Evolutionary conservation across 179 eudicot genomes (phyloP).

Genomic region (Spergularia azorica): DNA sequence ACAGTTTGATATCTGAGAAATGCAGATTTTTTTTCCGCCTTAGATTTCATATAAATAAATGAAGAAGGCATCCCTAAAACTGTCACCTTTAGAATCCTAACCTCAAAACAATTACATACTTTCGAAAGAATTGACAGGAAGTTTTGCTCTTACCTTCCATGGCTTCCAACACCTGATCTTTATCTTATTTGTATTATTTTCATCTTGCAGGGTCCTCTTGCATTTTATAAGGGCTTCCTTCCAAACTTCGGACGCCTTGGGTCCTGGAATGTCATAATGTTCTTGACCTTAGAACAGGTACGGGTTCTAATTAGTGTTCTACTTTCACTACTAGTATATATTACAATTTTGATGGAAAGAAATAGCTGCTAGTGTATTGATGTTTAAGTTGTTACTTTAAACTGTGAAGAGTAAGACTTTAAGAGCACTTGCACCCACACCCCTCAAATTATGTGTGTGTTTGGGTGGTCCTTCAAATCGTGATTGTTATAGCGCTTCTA

Average conservation of each 20-base stretch:
- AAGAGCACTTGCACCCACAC: too few relatives aligned
- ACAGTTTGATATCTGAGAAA: too few relatives aligned
- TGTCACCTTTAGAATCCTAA: too few relatives aligned
- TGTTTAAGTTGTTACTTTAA: too few relatives aligned
- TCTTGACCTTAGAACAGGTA: slow-evolving; percentile 97
- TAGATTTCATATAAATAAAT: too few relatives aligned
- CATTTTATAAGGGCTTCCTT: slow-evolving; percentile 92
- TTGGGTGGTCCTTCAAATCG: too few relatives aligned
- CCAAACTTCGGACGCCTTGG: slow-evolving; percentile 97
- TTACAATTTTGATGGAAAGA: neutral
- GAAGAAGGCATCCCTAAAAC: too few relatives aligned
- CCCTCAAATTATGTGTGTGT: too few relatives aligned
- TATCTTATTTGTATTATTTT: neutral
- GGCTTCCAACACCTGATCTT: neutral
- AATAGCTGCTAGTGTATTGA: neutral
- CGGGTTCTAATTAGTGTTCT: slow-evolving; percentile 15
- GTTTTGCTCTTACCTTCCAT: neutral
- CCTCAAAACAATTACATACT: neutral
- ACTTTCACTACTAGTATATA: neutral
- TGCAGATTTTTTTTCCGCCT: too few relatives aligned
- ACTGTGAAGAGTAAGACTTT: too few relatives aligned
- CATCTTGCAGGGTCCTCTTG: slow-evolving; percentile 85
- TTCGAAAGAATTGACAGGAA: neutral
- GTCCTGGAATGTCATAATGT: slow-evolving; percentile 99
- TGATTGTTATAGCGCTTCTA: too few relatives aligned